Evolutionary conservation across 192 early-diverging fungal genomes (phyloP).

Genomic region (Gonapodya sp.): DNA sequence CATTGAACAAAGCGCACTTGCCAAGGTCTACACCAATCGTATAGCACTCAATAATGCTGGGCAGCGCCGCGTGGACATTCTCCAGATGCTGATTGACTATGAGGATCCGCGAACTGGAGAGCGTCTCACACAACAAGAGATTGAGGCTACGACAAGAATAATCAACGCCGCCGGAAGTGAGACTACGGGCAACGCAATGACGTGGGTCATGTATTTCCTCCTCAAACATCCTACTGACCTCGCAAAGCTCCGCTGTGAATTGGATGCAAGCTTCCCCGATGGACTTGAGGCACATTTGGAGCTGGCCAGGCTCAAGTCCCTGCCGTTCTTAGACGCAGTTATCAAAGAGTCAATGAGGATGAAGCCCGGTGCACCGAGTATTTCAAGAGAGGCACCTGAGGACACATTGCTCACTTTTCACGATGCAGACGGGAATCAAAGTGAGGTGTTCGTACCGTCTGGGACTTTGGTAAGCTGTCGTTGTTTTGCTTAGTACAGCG

Average conservation of each 20-base stretch:
- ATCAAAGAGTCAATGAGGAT: conserved; percentile 29
- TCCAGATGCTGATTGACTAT: neutral
- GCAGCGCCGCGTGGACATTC: conserved; percentile 1
- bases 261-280: neutral
- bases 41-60: neutral
- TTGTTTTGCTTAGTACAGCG: too few relatives aligned
- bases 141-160: neutral
- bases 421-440: neutral
- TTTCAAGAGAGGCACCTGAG: neutral
- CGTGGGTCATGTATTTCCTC: conserved; percentile 3
- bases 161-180: neutral
- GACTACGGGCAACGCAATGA: neutral
- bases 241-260: neutral
- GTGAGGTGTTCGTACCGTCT: neutral
- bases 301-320: conserved; percentile 16
- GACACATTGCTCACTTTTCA: neutral
- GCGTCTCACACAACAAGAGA: neutral
- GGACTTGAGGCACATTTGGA: neutral
- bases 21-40: neutral
- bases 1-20: neutral
- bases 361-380: conserved; percentile 18
- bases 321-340: conserved; percentile 28
- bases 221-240: neutral
- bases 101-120: neutral
- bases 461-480: neutral